These are phyloP conservation scores for Pseudohalonectria lignicola DNA, from an alignment of 2,329 filamentous ascomycete genomes.

Conservation along the genomic window DNA sequence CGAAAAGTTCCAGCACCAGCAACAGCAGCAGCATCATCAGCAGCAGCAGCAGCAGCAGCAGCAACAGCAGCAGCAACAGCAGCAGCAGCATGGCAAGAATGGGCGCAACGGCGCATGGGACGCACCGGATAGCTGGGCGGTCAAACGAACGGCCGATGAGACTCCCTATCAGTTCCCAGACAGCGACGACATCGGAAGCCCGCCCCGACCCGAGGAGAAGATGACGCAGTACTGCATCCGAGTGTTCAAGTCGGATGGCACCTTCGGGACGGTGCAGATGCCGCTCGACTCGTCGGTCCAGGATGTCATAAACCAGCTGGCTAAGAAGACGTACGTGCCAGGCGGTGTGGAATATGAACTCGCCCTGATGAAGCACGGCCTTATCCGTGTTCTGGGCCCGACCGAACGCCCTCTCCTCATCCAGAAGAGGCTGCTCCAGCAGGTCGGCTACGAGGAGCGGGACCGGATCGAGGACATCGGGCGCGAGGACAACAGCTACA, in stretches of 20 bases:
- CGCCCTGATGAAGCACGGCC: slow-evolving; percentile 84
- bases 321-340: slow-evolving; percentile 80
- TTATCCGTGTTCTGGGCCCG: slow-evolving; percentile 68
- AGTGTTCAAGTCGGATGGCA: slow-evolving; percentile 87
- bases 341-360: slow-evolving; percentile 93
- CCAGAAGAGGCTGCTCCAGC: slow-evolving; percentile 82
- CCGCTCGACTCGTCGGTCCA: slow-evolving; percentile 72
- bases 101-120: slow-evolving; percentile 62
- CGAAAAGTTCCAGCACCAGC: slow-evolving; percentile 23
- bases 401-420: slow-evolving; percentile 78
- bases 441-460: slow-evolving; percentile 78
- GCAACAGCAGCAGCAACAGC: background rate
- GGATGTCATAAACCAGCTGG: slow-evolving; percentile 80
- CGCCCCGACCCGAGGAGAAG: slow-evolving; percentile 64
- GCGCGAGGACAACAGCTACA: slow-evolving; percentile 92
- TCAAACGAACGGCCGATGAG: slow-evolving; percentile 63
- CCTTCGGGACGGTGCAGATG: slow-evolving; percentile 86
- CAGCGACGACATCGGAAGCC: slow-evolving; percentile 55
- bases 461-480: slow-evolving; percentile 90
- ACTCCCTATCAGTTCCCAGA: slow-evolving; percentile 45
- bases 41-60: slow-evolving; percentile 13
- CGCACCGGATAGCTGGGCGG: slow-evolving; percentile 93
- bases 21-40: slow-evolving; percentile 1
- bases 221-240: slow-evolving; percentile 78
- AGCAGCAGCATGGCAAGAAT: slow-evolving; percentile 5